phyloP scores from a whole-genome alignment of 176 grass and related monocot genomes.

The Musa troglodytarum region DNA sequence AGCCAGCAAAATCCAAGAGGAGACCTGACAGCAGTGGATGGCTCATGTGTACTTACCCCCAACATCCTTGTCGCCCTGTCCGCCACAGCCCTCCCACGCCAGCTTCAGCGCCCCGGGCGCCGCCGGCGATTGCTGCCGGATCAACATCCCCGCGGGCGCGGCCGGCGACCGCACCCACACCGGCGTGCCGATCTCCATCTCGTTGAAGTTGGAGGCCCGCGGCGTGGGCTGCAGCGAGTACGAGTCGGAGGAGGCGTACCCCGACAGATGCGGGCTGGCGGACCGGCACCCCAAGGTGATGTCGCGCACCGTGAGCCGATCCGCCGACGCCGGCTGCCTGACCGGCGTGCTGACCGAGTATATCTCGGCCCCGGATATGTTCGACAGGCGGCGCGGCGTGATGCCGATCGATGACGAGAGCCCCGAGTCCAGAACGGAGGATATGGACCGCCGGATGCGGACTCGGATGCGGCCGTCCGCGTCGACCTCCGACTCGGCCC shows the following conservation, averaged over 20 bases:
- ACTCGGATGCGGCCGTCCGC: conserved; percentile 16
- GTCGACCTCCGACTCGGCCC: conserved; percentile 25
- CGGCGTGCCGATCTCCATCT: conserved; percentile 16
- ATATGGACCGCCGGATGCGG: conserved; percentile 14
- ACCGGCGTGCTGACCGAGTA: conserved; percentile 17
- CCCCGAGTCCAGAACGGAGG: conserved; percentile 5
- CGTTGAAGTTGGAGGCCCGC: conserved; percentile 19
- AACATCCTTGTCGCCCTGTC: conserved; percentile 31
- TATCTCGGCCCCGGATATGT: conserved; percentile 18
- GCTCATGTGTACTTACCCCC: conserved; percentile 27
- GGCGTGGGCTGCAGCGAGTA: conserved; percentile 27
- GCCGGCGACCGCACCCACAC: conserved; percentile 12
- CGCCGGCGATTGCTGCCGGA: conserved; percentile 3
- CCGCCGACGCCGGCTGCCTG: background rate
- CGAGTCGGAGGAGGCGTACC: conserved; percentile 18
- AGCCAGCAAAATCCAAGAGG: background rate
- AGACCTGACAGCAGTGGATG: background rate
- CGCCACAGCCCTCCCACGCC: background rate
- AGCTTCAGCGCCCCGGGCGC: background rate
- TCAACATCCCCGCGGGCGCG: background rate
- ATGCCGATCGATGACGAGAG: conserved; percentile 9
- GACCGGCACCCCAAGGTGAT: conserved; percentile 9
- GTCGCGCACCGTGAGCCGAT: background rate
- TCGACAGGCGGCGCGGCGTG: conserved; percentile 19
- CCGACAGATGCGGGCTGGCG: background rate